Evolutionary conservation across 2,329 filamentous ascomycete species (phyloP), one percentile per base, ranked within the genome.

Genomic region (Aspergillus candidus): DNA sequence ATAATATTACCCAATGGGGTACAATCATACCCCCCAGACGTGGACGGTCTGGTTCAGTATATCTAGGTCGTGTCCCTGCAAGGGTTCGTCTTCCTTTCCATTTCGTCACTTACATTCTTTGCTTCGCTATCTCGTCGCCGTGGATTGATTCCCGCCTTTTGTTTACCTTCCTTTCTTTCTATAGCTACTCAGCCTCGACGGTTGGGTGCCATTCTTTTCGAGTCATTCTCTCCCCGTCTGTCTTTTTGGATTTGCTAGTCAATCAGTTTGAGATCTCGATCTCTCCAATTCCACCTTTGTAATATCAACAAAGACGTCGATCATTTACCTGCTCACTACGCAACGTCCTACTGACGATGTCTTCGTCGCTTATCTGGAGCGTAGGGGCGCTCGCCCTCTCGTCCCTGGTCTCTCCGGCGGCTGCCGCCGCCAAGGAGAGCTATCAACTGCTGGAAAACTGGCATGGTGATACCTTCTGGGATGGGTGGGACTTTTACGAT

Each of bases 401-500:
- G 31, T 52, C 55, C n/a, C 44, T 65, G 35, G 49, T 58, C 35
- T 48, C 60, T 11, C 52, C 61, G 3, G 50, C 46, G 11, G 15
- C 43, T 3, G 43, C 47, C 13, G 38, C 35, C 10, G 35, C 35
- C 38, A 39, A 38, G 11, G 49, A 57, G n/a, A 58, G 50, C 44
- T 72, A 72, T 48, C 53, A 58, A 32, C 58, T 73, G 35, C 53
- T 63, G 8, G 62, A 73, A 44, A 63, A 60, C 40, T 74, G 73
- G 59, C 61, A 68, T 10, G 71, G 71, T 5, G 57, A 68, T 15
- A 63, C 64, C 43, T 77, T 77, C 61, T 72, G 76, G 50, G 60
- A 70, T 27, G 63, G 69, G 43, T 77, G 77, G 55, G 65, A 72
- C 38, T 75, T 76, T 58, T 74, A 69, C 51, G 69, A 65, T 4